Evolutionary conservation across 441 rosid species (phyloP).

Genomic region (Brassica balearica): DNA sequence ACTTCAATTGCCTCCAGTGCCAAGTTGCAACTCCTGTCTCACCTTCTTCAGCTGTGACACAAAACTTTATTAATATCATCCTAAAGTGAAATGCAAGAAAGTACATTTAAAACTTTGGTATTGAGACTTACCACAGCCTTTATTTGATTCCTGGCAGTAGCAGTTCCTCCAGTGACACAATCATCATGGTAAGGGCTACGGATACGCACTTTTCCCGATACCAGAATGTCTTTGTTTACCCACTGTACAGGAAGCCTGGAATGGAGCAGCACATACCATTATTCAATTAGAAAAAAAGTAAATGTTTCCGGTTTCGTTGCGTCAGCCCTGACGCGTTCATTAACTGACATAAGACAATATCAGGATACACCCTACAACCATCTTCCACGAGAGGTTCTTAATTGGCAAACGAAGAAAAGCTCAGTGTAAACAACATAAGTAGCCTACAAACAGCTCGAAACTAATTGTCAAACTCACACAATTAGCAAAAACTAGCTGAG

Average conservation of each 20-base stretch:
- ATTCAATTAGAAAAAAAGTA: slow-evolving; percentile 5
- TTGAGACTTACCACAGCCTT: slow-evolving; percentile 70
- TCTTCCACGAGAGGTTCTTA: neutral
- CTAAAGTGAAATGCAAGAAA: neutral
- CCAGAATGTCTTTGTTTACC: slow-evolving; percentile 75
- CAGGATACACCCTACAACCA: slow-evolving; percentile 6
- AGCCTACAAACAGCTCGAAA: neutral
- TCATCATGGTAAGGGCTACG: slow-evolving; percentile 76
- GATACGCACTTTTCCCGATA: slow-evolving; percentile 74
- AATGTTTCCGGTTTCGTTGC: neutral
- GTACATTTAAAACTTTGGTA: slow-evolving; percentile 15
- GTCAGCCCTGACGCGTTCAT: neutral
- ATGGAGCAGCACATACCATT: slow-evolving; percentile 23
- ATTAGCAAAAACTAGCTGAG: neutral
- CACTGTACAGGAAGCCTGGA: slow-evolving; percentile 80
- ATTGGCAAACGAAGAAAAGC: neutral
- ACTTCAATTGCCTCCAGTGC: slow-evolving; percentile 8
- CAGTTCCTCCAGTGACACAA: slow-evolving; percentile 75
- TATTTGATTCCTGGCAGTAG: slow-evolving; percentile 65
- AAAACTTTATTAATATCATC: slow-evolving; percentile 6
- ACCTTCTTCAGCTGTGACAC: slow-evolving; percentile 28
- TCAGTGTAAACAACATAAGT: slow-evolving; percentile 15
- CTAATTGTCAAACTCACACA: slow-evolving; percentile 11
- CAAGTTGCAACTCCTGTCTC: slow-evolving; percentile 32
- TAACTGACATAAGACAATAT: slow-evolving; percentile 9